Conservation (phyloP, 2,329 filamentous ascomycete species). For the Macrophomina tecta region DNA sequence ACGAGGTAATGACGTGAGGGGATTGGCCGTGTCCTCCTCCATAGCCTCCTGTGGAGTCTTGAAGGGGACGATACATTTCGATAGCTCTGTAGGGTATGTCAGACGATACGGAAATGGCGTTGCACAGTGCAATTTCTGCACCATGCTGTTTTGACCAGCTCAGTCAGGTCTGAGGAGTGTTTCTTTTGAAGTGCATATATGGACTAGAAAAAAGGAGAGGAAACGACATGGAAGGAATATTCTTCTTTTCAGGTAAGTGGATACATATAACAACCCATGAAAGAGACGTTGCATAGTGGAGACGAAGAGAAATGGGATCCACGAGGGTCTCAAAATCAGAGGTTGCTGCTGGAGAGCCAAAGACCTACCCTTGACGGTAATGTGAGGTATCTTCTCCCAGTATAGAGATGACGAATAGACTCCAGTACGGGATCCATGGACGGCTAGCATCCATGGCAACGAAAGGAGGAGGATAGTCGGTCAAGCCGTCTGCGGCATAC, state of each 20-base stretch:
- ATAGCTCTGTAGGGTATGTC: constrained; percentile 57
- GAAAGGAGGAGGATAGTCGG: constrained; percentile 71
- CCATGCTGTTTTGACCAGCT: no score
- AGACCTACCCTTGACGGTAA: constrained; percentile 67
- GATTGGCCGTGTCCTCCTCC: constrained; percentile 91
- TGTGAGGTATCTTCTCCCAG: constrained; percentile 59
- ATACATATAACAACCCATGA: no score
- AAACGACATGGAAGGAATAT: no score
- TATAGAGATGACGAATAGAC: constrained; percentile 73
- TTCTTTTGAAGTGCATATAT: no score
- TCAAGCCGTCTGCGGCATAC: constrained; percentile 65
- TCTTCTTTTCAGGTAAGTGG: no score
- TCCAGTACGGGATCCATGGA: constrained; percentile 97
- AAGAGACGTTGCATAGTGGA: no score
- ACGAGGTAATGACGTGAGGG: constrained; percentile 87
- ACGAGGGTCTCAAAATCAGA: no score
- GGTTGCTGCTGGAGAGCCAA: no score
- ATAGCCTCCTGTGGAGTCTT: constrained; percentile 84
- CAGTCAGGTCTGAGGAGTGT: no score
- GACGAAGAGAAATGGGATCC: no score
- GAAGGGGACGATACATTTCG: constrained; percentile 78
- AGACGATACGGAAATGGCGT: background rate
- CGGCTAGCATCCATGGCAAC: constrained; percentile 82
- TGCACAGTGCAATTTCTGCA: background rate
- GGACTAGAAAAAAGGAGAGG: no score